Percentiles rank a stretch among this genome's conserved stretches.
These are phyloP conservation scores for Tylopilus felleus DNA, from an alignment of 768 basidiomycete species.

Conservation along the genomic window DNA sequence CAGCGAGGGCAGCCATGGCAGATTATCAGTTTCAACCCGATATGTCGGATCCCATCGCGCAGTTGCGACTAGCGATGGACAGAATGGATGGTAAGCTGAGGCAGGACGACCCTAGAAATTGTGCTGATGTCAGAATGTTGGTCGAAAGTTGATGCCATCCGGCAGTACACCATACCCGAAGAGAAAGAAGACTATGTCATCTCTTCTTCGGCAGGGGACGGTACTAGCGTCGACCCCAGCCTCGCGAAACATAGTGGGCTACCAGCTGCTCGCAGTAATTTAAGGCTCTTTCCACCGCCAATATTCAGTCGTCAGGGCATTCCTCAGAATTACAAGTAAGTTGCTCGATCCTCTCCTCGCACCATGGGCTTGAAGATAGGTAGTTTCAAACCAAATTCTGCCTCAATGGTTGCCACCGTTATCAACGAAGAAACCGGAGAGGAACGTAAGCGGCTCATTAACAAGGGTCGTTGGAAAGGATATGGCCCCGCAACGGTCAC, in stretches of 20 bases:
- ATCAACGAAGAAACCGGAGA: constrained; percentile 75
- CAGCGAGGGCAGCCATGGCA: constrained; percentile 68
- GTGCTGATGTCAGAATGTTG: constrained; percentile 2
- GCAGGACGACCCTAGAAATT: neutral
- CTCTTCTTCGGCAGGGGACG: constrained; percentile 25
- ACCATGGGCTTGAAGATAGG: neutral
- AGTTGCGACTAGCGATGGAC: constrained; percentile 71
- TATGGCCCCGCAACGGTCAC: constrained; percentile 70
- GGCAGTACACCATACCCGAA: constrained; percentile 62
- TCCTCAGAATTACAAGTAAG: constrained; percentile 78
- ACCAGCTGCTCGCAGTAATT: constrained; percentile 44
- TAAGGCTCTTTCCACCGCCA: constrained; percentile 84
- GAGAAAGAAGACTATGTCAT: constrained; percentile 63
- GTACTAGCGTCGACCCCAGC: constrained; percentile 52
- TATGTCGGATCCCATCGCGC: constrained; percentile 62
- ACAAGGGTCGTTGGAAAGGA: constrained; percentile 83
- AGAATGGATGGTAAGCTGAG: constrained; percentile 71
- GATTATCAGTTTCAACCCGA: constrained; percentile 89
- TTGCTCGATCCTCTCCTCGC: neutral
- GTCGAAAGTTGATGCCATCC: constrained; percentile 64
- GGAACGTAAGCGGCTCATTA: constrained; percentile 80
- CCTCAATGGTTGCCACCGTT: constrained; percentile 64
- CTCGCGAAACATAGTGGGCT: constrained; percentile 23
- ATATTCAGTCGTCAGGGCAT: constrained; percentile 81
- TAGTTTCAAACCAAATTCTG: constrained; percentile 77